Evolutionary conservation across 2,329 filamentous ascomycete genomes (phyloP).

Genomic region (Xylariaceae sp.): DNA sequence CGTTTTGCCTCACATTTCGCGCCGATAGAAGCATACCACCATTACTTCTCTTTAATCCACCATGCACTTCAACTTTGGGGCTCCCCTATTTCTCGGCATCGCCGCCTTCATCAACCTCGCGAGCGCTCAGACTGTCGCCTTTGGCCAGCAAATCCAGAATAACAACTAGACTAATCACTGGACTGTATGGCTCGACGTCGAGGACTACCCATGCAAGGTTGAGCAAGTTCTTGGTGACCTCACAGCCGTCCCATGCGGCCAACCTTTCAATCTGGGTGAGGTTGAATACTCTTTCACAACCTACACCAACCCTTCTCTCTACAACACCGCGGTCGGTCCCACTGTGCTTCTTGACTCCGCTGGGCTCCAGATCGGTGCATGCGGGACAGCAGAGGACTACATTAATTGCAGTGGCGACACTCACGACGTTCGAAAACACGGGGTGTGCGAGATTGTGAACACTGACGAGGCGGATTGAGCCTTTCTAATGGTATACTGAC

Average conservation of each 20-base stretch:
- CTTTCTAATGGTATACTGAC: neutral
- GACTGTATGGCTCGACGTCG: neutral
- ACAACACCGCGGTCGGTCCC: neutral
- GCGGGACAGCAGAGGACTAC: neutral
- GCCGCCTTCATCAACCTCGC: slow-evolving; percentile 14
- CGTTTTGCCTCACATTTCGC: neutral
- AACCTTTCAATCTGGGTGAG: neutral
- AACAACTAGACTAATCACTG: neutral
- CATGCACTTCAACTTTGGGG: slow-evolving; percentile 11
- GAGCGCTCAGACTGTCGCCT: slow-evolving; percentile 8
- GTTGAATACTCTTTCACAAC: neutral
- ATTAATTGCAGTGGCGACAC: neutral
- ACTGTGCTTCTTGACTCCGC: neutral
- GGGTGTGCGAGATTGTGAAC: neutral
- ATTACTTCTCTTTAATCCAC: slow-evolving; percentile 1
- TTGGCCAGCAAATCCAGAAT: neutral
- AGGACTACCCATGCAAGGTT: neutral
- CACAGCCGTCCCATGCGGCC: neutral
- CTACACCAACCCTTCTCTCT: neutral
- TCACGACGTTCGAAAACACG: neutral
- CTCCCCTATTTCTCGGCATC: slow-evolving; percentile 14
- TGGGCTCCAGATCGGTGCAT: neutral
- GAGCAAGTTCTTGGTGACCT: neutral
- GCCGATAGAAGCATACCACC: neutral
- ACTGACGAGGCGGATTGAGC: neutral